A percentile compares a stretch with the other conserved stretches of the same genome.
These are phyloP conservation scores for Penicillium maclennaniae DNA, from an alignment of 495 filamentous ascomycete species.

Conservation along the genomic window DNA sequence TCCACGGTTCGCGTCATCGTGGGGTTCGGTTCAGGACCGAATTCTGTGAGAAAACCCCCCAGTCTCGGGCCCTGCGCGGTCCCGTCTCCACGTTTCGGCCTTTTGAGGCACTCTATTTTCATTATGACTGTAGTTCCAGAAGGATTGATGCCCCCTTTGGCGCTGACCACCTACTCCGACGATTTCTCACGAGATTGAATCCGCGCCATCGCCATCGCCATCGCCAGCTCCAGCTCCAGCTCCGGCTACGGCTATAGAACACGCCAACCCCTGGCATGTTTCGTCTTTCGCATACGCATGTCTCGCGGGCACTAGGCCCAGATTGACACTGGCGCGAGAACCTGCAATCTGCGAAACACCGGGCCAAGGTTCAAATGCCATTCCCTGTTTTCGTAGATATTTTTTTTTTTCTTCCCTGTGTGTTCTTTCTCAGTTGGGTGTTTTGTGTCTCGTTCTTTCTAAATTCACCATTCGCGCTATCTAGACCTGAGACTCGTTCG, in stretches of 20 bases:
- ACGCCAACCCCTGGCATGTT: not conserved
- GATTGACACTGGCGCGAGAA: not conserved
- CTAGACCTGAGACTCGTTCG: conserved; percentile 4
- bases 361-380: conserved; percentile 13
- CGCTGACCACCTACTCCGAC: no score
- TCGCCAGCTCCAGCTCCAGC: no score
- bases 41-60: no score
- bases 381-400: not conserved
- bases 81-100: not conserved
- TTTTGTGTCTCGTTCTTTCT: conserved; percentile 3
- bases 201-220: no score
- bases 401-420: not conserved
- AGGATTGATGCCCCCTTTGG: no score
- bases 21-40: no score
- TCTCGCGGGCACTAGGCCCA: not conserved
- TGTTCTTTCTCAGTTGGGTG: conserved; percentile 1
- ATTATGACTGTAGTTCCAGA: no score
- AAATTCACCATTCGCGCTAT: not conserved
- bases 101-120: not conserved
- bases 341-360: conserved; percentile 16
- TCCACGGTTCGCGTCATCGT: no score
- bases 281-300: not conserved
- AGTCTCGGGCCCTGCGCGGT: no score
- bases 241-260: not conserved
- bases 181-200: no score